Evolutionary conservation across 257 asterid species (phyloP), one percentile per base, ranked within the genome.

Genomic region (Jasminum sambac): DNA sequence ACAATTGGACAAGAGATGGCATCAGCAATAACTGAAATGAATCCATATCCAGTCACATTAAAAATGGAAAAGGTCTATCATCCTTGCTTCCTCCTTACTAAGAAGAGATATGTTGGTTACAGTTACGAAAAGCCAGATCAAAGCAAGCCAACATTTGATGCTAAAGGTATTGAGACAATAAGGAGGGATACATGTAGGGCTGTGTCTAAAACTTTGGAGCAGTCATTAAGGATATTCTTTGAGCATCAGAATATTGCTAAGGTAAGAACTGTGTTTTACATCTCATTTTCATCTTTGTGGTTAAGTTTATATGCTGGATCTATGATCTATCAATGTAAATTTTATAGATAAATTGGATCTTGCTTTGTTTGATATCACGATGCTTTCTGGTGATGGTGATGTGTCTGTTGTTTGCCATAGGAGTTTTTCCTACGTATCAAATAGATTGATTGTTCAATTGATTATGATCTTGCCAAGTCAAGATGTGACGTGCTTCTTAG

Each of bases 151-250:
- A 80, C 68, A 66, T 93, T 93, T 81, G 97, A 93, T 82, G 98
- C 98, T 60, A 93, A 93, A 85, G 98, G 98, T 43, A 90, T 89
- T 62, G 98, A 93, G 88, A 93, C 97, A 8, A 89, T 93, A 58
- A 87, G 98, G 50, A 87, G 98, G 76, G 98, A 93, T 81, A 87
- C 97, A n/a, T 93, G 98, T 79, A 86, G 59, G 58, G 98, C 95
- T 77, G 98, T 90, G 72, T 83, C 96, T 80, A 90, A 93, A 82
- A 85, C 87, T 67, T 77, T 93, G 97, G 98, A 93, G 83, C 87
- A 81, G 82, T 87, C 98, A 46, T 68, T 93, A 59, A 87, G 88
- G 87, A 75, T 84, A 73, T 93, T 79, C 78, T 93, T 93, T 59
- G 97, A 93, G 79, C 80, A 80, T 72, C 86, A 81, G 80, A 87